Base-by-base conservation (phyloP, 2,329 filamentous ascomycete genomes). In the Celoporthe dispersa region DNA sequence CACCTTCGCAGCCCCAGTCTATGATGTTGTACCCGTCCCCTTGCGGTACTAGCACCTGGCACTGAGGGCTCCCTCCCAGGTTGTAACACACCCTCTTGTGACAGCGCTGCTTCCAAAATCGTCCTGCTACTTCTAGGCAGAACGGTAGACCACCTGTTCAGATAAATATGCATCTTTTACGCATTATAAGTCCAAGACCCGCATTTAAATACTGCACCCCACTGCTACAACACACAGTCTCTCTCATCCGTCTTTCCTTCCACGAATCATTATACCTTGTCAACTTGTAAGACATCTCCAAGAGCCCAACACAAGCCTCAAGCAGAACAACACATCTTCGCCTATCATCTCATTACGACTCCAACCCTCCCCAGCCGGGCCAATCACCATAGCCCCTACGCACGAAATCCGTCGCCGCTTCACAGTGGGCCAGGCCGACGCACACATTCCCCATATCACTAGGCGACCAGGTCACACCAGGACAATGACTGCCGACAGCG, bases 61-160 rank as follows among this genome's bases (percentile, higher is more conserved):
- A 33, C 53, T 53, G 69, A 70, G 69, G 69, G 48, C 65, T 70
- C 69, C 69, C 65, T 70, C 69, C 69, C 35, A 59, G 33, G 22
- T 33, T 68, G 65, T 61, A 25, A 68, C 69, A 62, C 35, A 44
- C 63, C 19, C 19, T 25, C 19, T 60, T n/a, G 53, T 59, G 33
- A 60, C 63, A 25, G 41, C 67, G 64, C 25, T 48, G 16, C 28
- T 35, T 51, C 19, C 25, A 37, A 37, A 41, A 16, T 12, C 25
- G 16, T 61, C 61, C n/a, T 33, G 37, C 16, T 31, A 67, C 1
- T 57, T 41, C 68, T 51, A 71, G 67, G 67, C 70, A 71, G 70
- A 65, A 65, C 33, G 62, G 57, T 69, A 53, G 25, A 22, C 25
- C 53, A 60, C 59, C 41, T 65, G 33, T 28, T 19, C 53, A 16